Evolutionary conservation across 805 yeast genomes (phyloP).

Genomic region (Candida coquimbonensis): DNA sequence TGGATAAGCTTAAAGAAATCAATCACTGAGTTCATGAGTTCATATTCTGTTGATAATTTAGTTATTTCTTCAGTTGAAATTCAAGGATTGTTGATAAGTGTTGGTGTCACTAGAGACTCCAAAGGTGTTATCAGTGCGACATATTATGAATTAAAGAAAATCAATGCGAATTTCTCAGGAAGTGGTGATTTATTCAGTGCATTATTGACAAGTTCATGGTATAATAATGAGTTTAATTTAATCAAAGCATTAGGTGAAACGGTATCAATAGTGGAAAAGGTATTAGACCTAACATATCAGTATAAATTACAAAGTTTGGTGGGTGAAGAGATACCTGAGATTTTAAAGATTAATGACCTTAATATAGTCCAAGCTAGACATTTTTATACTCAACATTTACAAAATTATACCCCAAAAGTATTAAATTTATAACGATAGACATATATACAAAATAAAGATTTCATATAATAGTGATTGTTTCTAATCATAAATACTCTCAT

Average conservation of each 20-base stretch:
- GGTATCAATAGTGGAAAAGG: conserved; percentile 33
- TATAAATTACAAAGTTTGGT: conserved; percentile 10
- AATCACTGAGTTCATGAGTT: conserved; percentile 33
- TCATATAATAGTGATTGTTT: background rate
- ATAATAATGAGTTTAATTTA: conserved; percentile 20
- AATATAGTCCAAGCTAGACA: conserved; percentile 37
- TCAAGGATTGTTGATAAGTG: conserved; percentile 33
- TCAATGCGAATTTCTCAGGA: conserved; percentile 61
- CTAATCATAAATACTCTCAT: conserved; percentile 21
- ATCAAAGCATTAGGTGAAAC: conserved; percentile 33
- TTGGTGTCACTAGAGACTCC: conserved; percentile 17
- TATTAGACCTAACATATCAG: conserved; percentile 34
- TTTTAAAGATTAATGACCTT: conserved; percentile 32
- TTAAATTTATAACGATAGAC: background rate
- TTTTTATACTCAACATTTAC: conserved; percentile 17
- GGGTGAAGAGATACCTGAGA: conserved; percentile 16
- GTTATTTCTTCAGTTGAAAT: conserved; percentile 54
- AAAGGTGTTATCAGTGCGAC: conserved; percentile 8
- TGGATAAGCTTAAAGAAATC: conserved; percentile 32
- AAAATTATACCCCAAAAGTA: background rate
- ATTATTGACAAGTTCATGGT: conserved; percentile 44
- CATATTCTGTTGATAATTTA: conserved; percentile 41
- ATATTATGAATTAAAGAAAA: conserved; percentile 36
- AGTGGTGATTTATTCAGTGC: conserved; percentile 72
- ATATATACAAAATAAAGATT: no score